These are phyloP conservation scores for Coccomyxa subellipsoidea DNA, from an alignment of 163 green algal species.

Conservation along the genomic window DNA sequence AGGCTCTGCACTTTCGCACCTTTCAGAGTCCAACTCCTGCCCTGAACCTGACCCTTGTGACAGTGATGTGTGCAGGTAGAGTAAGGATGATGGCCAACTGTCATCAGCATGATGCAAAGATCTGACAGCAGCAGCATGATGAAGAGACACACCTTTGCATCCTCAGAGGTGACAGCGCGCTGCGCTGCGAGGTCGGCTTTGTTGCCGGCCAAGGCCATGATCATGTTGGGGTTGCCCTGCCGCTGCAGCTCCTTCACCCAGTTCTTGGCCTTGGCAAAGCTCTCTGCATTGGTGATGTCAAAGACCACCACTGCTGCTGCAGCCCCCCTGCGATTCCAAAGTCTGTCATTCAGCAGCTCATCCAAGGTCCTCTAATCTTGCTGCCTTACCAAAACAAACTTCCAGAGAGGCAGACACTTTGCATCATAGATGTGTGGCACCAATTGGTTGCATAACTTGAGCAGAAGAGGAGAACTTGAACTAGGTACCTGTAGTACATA, in stretches of 20 bases:
- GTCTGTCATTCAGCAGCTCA: no score
- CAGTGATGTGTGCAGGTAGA: no score
- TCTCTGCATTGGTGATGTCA: slow-evolving; percentile 91
- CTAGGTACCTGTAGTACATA: slow-evolving; percentile 93
- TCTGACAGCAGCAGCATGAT: no score
- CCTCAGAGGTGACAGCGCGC: slow-evolving; percentile 30
- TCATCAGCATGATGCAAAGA: no score
- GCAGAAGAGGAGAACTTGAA: background rate
- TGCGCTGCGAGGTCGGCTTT: slow-evolving; percentile 87
- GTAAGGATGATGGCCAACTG: no score
- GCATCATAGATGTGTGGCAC: no score
- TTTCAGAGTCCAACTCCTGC: no score
- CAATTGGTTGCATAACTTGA: background rate
- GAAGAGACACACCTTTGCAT: slow-evolving; percentile 27
- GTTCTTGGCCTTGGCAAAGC: slow-evolving; percentile 89
- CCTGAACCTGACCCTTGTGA: no score
- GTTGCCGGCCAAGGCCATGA: slow-evolving; percentile 96
- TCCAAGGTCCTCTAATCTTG: no score
- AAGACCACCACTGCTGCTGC: slow-evolving; percentile 97
- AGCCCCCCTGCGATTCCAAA: slow-evolving; percentile 70
- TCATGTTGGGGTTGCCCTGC: slow-evolving; percentile 85
- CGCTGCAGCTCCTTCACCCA: slow-evolving; percentile 94
- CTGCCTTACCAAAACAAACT: no score
- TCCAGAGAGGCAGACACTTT: no score
- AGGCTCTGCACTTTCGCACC: no score